Percentiles rank a stretch among this genome's conserved stretches.
phyloP scores from a whole-genome alignment of 2,329 filamentous ascomycete genomes.

The Colletotrichum tropicicola region DNA sequence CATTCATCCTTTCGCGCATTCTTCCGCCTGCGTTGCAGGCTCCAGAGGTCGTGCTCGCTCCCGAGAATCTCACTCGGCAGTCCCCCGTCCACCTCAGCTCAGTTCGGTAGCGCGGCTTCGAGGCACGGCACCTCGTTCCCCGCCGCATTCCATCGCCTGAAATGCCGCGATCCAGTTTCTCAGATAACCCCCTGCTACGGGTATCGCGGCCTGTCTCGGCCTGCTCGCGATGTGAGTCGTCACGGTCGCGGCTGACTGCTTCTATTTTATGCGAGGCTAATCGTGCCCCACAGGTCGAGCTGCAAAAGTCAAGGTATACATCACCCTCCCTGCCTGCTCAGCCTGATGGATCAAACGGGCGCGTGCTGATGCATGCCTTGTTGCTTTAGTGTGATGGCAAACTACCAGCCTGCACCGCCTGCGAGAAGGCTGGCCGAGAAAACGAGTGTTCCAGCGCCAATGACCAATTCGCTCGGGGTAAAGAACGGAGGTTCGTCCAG shows the following conservation, averaged over 20 bases:
- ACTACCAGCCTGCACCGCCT: slow-evolving; percentile 92
- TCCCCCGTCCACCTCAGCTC: background rate
- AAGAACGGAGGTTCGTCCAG: slow-evolving; percentile 80
- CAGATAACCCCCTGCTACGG: slow-evolving; percentile 68
- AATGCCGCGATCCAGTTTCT: slow-evolving; percentile 59
- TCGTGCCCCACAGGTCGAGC: slow-evolving; percentile 66
- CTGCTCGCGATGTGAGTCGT: slow-evolving; percentile 74
- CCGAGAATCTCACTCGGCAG: background rate
- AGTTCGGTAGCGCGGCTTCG: slow-evolving; percentile 5
- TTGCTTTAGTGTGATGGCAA: slow-evolving; percentile 84
- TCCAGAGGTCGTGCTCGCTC: background rate
- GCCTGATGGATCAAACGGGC: background rate
- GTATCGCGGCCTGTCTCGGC: slow-evolving; percentile 84
- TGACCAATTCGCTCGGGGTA: slow-evolving; percentile 94
- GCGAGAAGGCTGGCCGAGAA: slow-evolving; percentile 88
- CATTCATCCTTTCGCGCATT: background rate
- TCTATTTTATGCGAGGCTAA: slow-evolving; percentile 27
- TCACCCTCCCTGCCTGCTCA: background rate
- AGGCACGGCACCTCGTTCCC: slow-evolving; percentile 16
- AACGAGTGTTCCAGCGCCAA: slow-evolving; percentile 93
- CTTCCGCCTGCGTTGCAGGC: background rate
- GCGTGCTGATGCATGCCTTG: slow-evolving; percentile 13
- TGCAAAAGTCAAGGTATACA: slow-evolving; percentile 85
- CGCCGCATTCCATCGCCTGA: slow-evolving; percentile 6
- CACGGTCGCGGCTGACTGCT: slow-evolving; percentile 24